Percentiles rank a stretch among this genome's conserved stretches.
These are phyloP conservation scores for Fonsecaea monophora DNA, from an alignment of 2,329 filamentous ascomycete species.

Conservation along the genomic window DNA sequence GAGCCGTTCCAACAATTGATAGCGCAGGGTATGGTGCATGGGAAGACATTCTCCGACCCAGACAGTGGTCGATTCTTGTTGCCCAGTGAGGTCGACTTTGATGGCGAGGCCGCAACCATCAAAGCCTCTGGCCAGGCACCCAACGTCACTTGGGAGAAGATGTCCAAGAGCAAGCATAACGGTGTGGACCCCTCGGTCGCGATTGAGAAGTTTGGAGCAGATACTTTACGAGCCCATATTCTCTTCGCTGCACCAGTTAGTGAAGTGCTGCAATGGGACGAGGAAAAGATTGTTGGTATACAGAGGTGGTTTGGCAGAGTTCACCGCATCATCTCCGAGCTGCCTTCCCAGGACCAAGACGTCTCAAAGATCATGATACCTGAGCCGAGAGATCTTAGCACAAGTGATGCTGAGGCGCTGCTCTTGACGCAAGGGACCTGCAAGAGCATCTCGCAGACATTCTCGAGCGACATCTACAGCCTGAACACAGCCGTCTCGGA, in stretches of 20 bases:
- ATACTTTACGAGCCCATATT: constrained; percentile 84
- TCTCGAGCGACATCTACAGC: constrained; percentile 73
- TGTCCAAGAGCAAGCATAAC: constrained; percentile 95
- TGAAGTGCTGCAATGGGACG: constrained; percentile 88
- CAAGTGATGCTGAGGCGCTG: constrained; percentile 60
- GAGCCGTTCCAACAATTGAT: constrained; percentile 86
- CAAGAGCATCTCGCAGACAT: constrained; percentile 69
- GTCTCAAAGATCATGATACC: background rate
- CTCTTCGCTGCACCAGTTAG: constrained; percentile 85
- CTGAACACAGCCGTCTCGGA: constrained; percentile 86
- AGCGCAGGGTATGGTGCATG: constrained; percentile 92
- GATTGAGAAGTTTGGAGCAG: constrained; percentile 77
- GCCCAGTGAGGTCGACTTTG: constrained; percentile 71
- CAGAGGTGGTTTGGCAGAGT: constrained; percentile 79
- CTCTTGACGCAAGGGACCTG: constrained; percentile 72
- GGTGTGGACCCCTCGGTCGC: constrained; percentile 80
- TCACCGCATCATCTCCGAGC: constrained; percentile 61
- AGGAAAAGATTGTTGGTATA: constrained; percentile 78
- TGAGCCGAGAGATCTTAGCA: constrained; percentile 40
- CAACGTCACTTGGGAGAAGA: constrained; percentile 79
- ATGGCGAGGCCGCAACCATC: constrained; percentile 65
- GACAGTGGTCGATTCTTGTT: constrained; percentile 76
- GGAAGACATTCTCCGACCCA: constrained; percentile 80
- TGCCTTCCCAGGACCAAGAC: constrained; percentile 32
- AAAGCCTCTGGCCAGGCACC: constrained; percentile 65